Percentiles rank a stretch among this genome's conserved stretches.
Conservation (phyloP, 129 eudicot genomes). For the Centaurea solstitialis region DNA sequence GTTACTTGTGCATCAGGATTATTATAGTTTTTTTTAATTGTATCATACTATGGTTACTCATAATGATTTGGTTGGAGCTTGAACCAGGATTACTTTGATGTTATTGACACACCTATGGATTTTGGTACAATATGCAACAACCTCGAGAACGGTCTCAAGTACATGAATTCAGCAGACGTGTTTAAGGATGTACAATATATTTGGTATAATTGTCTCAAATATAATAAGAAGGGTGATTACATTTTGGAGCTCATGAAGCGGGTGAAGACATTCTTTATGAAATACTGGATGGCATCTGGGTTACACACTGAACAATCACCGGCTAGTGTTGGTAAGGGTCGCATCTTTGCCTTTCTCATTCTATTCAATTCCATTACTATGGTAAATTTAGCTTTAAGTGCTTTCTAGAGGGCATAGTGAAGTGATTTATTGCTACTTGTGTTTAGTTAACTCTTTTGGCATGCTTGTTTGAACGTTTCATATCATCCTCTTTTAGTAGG, state of each 20-base stretch:
- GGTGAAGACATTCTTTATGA: constrained; percentile 60
- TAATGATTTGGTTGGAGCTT: constrained; percentile 12
- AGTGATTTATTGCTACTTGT: constrained; percentile 4
- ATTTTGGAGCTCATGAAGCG: constrained; percentile 75
- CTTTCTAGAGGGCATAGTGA: background rate
- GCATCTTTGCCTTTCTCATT: background rate
- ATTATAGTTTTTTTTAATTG: constrained; percentile 2
- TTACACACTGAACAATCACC: constrained; percentile 45
- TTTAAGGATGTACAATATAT: constrained; percentile 70
- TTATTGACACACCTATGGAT: constrained; percentile 89
- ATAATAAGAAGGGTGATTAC: constrained; percentile 78
- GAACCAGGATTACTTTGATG: constrained; percentile 84
- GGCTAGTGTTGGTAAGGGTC: constrained; percentile 35
- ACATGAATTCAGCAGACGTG: constrained; percentile 73
- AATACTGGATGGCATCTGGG: constrained; percentile 65
- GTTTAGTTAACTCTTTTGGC: background rate
- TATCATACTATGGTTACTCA: constrained; percentile 8
- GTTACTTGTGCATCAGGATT: constrained; percentile 5
- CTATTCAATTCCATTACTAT: background rate
- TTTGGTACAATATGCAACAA: constrained; percentile 78
- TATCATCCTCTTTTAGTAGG: background rate
- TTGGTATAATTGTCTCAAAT: constrained; percentile 75
- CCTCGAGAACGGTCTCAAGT: constrained; percentile 77
- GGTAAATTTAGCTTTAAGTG: background rate
- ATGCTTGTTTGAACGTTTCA: background rate